These are phyloP conservation scores for Microstegium vimineum DNA, from an alignment of 176 grass and related monocot species.

Conservation along the genomic window DNA sequence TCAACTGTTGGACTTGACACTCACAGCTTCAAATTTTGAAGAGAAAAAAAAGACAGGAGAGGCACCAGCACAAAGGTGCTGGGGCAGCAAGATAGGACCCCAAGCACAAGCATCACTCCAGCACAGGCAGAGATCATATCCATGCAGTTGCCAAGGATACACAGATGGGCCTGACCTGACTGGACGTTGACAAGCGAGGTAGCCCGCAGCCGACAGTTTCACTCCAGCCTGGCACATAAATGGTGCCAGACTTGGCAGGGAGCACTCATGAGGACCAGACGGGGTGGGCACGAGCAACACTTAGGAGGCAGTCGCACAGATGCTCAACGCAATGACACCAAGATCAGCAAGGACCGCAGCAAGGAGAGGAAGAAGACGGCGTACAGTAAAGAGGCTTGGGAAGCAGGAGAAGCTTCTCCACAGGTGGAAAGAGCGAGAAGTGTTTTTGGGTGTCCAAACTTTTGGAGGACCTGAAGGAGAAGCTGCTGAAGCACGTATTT, in stretches of 20 bases:
- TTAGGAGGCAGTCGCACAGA: background rate
- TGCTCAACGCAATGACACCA: background rate
- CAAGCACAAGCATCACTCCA: background rate
- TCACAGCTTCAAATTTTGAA: too few species aligned
- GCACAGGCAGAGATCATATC: background rate
- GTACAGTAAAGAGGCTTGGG: background rate
- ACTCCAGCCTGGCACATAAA: background rate
- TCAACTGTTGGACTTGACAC: too few species aligned
- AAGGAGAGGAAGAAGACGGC: background rate
- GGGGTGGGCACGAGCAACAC: background rate
- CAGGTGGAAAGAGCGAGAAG: background rate
- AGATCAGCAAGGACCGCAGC: background rate
- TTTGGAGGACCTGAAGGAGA: background rate
- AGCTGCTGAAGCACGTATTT: background rate
- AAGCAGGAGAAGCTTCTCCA: background rate
- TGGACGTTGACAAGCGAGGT: background rate
- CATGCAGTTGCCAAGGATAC: too few species aligned
- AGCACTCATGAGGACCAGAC: background rate
- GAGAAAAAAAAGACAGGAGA: too few species aligned
- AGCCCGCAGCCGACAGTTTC: background rate
- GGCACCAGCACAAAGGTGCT: background rate
- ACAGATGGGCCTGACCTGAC: background rate
- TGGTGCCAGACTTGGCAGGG: background rate
- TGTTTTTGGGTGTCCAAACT: background rate
- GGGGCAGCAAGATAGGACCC: background rate